Evolutionary conservation across 2,329 filamentous ascomycete species (phyloP), one percentile per base, ranked within the genome.

Genomic region (Alternaria conjuncta): DNA sequence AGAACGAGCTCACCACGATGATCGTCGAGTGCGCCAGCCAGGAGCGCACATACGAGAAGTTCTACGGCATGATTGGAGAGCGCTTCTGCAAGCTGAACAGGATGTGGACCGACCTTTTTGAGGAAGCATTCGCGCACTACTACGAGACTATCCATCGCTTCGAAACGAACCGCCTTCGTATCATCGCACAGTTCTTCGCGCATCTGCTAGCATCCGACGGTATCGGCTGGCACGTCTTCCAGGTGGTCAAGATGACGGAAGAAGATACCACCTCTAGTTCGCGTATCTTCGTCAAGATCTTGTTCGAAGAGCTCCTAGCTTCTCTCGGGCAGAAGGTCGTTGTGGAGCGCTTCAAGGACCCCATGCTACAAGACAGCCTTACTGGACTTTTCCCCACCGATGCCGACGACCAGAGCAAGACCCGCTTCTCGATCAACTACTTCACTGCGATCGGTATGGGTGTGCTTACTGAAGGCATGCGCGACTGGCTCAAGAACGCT

Each of bases 391-490:
- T 99, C 85, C 96, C 96, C 0, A 90, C 85, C 64, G 94, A 98
- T 78, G 93, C 73, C n/a, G 71, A 74, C 63, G 93, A 94, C 74
- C 89, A 94, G 23, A 90, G 92, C 76, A 96, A 97, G 81, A 94
- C 94, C 43, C 90, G 95, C 57, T 99, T 99, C 85, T 93, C 94
- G 55, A 97, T 99, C 89, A 99, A 99, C 82, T 99, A 97, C 86
- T 98, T 99, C 80, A 99, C 96, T 10, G 96, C 94, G 74, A 97
- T 99, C 74, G 94, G 94, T 62, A 96, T 99, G 92, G 96, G 96
- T 77, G 89, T 88, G 23, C 86, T 99, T 65, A 99, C 96, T 2
- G 96, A 99, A 78, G 92, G 94, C 70, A 97, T 97, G 93, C 90
- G 96, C 79, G 93, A 96, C 75, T 89, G 91, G 77, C 86, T 99